These are phyloP conservation scores for Microcera coccophila DNA, from an alignment of 2,329 filamentous ascomycete species.

Conservation along the genomic window DNA sequence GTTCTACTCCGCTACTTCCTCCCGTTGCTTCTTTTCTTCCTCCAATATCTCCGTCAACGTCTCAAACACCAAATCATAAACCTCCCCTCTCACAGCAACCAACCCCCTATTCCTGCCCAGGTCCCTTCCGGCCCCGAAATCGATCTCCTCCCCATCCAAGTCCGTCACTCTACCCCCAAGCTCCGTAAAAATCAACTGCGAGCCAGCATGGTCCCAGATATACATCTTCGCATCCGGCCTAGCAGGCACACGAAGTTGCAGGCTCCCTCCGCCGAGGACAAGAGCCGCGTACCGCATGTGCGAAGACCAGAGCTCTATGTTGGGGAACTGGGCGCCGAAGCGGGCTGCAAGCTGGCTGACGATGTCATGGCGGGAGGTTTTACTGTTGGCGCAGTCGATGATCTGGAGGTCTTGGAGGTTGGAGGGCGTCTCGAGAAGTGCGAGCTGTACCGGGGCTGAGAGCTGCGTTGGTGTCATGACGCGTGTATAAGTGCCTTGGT, in stretches of 20 bases:
- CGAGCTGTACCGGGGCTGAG: constrained; percentile 17
- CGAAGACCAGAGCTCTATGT: constrained; percentile 39
- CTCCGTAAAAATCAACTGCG: constrained; percentile 55
- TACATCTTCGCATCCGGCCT: constrained; percentile 21
- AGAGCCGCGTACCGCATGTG: constrained; percentile 38
- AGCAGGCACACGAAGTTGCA: constrained; percentile 32
- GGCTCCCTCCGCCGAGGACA: constrained; percentile 35
- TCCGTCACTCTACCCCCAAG: constrained; percentile 53
- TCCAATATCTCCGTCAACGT: constrained; percentile 19
- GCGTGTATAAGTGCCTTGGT: constrained; percentile 30
- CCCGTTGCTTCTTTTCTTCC: constrained; percentile 4
- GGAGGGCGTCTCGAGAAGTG: constrained; percentile 16
- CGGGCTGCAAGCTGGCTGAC: constrained; percentile 25
- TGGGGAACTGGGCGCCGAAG: constrained; percentile 33
- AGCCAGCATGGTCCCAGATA: constrained; percentile 55
- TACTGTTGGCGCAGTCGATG: constrained; percentile 33
- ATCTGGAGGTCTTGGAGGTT: constrained; percentile 27
- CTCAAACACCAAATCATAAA: constrained; percentile 41
- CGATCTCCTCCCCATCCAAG: constrained; percentile 34
- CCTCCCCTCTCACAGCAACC: constrained; percentile 41
- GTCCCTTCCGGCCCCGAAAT: constrained; percentile 35
- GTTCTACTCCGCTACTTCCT: too few relatives aligned
- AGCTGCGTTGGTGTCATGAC: constrained; percentile 21
- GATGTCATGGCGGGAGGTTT: constrained; percentile 32
- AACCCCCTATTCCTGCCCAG: constrained; percentile 34